These are phyloP conservation scores for Metschnikowia lochheadii DNA, from an alignment of 805 yeast species.

Conservation along the genomic window DNA sequence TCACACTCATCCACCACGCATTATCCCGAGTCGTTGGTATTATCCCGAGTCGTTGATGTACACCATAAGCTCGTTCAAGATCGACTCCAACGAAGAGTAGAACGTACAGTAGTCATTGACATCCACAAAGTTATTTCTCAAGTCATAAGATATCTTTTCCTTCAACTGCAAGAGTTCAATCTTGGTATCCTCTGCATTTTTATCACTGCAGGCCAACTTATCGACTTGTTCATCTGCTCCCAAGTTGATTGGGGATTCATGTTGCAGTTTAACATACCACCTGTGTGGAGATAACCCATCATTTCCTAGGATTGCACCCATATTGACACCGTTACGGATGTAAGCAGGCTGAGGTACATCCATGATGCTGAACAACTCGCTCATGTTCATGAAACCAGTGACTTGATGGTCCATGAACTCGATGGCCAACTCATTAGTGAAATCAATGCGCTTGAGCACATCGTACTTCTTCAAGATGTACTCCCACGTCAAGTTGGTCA, in stretches of 20 bases:
- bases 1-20: neutral
- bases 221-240: neutral
- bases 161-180: conserved; percentile 32
- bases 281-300: conserved; percentile 1
- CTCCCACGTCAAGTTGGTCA: conserved; percentile 42
- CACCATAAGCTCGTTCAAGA: conserved; percentile 37
- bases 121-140: conserved; percentile 41
- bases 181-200: conserved; percentile 14
- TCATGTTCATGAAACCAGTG: conserved; percentile 36
- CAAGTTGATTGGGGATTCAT: neutral
- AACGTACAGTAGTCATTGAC: conserved; percentile 43
- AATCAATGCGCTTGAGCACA: conserved; percentile 27
- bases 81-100: conserved; percentile 38
- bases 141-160: conserved; percentile 38
- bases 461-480: conserved; percentile 35
- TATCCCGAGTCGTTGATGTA: conserved; percentile 23
- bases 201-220: neutral
- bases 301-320: conserved; percentile 10
- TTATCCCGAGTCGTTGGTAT: conserved; percentile 10
- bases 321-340: conserved; percentile 9
- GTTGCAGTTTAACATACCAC: neutral
- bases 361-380: conserved; percentile 39
- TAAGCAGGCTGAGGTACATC: conserved; percentile 41
- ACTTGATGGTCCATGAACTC: conserved; percentile 41
- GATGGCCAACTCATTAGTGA: conserved; percentile 18